Evolutionary conservation across 192 early-diverging fungal species (phyloP), one percentile per base, ranked within the genome.

Genomic region (Tieghemiomyces parasiticus): DNA sequence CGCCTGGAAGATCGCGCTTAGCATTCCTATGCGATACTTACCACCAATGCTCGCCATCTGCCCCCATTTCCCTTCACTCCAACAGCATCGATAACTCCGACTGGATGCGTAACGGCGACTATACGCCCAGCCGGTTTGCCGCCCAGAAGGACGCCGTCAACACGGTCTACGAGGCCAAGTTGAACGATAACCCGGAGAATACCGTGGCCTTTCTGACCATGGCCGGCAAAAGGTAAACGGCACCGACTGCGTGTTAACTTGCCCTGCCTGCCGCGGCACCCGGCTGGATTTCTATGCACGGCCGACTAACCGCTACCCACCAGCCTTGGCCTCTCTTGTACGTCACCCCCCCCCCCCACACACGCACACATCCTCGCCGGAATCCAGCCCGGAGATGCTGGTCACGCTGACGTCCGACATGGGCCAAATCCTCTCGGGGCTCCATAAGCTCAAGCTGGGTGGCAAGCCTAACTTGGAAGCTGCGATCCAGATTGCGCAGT

Each of bases 61-160:
- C 26, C n/a, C 20, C 14, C 32, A 45, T 34, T 58, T 46, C 51
- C 26, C 20, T n/a, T n/a, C n/a, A n/a, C 3, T 65, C 22, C 30
- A 24, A 25, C 56, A 84, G 81, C 42, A 74, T 90, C 61, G 95
- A 98, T 71, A 98, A 98, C 75, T 96, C 93, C 3, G 95, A 98
- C 71, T 98, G 91, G 91, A 90, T 93, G 85, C 84, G 95, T 66
- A 96, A 96, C 66, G 95, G 93, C 59, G 95, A 98, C 68, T 96
- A 91, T 71, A 91, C 89, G 58, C 95, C 95, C 22, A 88, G 85
- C 32, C 82, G 95, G 61, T 73, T 91, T 65, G 87, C 90, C 66
- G 93, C 93, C 51, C 95, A 98, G 71, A 84, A 81, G 46, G 95
- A 98, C 68, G 84, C 92, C 0, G 90, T 91, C 63, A 92, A 88